phyloP scores from a whole-genome alignment of 2,329 filamentous ascomycete genomes.

The Hypomyces perniciosus region DNA sequence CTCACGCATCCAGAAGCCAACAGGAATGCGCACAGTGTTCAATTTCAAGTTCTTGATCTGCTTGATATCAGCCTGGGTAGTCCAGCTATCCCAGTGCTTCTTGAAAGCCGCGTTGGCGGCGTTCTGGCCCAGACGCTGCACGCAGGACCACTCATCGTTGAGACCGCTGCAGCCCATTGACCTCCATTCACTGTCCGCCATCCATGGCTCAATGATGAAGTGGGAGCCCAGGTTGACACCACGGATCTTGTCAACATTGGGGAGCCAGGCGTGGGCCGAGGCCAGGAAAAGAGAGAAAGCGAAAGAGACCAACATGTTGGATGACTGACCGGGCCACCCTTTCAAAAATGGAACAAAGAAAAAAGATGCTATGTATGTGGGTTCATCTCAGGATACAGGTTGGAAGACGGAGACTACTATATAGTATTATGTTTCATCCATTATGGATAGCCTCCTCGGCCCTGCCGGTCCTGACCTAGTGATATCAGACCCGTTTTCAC shows the following conservation, averaged over 20 bases:
- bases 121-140: constrained; percentile 19
- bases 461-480: too few relatives aligned
- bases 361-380: too few relatives aligned
- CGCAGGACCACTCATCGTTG: constrained; percentile 23
- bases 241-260: constrained; percentile 15
- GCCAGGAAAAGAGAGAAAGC: too few relatives aligned
- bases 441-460: too few relatives aligned
- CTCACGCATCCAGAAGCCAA: constrained; percentile 24
- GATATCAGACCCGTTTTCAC: too few relatives aligned
- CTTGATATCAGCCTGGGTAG: constrained; percentile 18
- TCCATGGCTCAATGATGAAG: constrained; percentile 24
- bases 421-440: too few relatives aligned
- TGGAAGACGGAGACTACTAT: too few relatives aligned
- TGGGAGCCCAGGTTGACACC: constrained; percentile 24
- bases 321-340: too few relatives aligned
- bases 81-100: constrained; percentile 22
- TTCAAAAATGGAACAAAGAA: too few relatives aligned
- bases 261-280: constrained; percentile 11
- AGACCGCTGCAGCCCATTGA: constrained; percentile 21
- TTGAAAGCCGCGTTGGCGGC: constrained; percentile 19
- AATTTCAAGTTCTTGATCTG: constrained; percentile 20
- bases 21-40: constrained; percentile 22
- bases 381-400: too few relatives aligned
- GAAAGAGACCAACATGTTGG: too few relatives aligned
- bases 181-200: constrained; percentile 18